These are phyloP conservation scores for Clathrospora elynae DNA, from an alignment of 2,329 filamentous ascomycete genomes.

Conservation along the genomic window DNA sequence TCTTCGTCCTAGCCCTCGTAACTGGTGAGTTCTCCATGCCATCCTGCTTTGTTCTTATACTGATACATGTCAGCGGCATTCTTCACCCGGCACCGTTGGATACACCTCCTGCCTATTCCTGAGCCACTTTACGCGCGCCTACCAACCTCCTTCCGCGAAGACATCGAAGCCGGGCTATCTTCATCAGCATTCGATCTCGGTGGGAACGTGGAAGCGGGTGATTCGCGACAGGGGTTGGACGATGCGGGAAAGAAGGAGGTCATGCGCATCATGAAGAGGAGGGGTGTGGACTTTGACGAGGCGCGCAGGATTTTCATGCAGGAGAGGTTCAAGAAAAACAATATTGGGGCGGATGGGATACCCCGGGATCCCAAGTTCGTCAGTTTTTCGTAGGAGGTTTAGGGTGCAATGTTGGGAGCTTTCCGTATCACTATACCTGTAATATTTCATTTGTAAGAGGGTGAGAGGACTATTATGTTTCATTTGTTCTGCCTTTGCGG, in stretches of 20 bases:
- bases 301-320: slow-evolving; percentile 86
- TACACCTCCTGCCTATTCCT: slow-evolving; percentile 67
- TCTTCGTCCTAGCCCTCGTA: slow-evolving; percentile 71
- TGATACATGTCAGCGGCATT: slow-evolving; percentile 65
- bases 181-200: slow-evolving; percentile 82
- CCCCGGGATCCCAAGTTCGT: slow-evolving; percentile 95
- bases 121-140: slow-evolving; percentile 76
- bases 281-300: slow-evolving; percentile 85
- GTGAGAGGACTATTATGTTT: slow-evolving; percentile 8
- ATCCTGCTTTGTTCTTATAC: slow-evolving; percentile 14
- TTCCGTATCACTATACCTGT: not conserved
- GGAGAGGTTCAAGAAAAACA: slow-evolving; percentile 81
- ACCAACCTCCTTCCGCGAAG: slow-evolving; percentile 75
- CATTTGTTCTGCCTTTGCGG: slow-evolving; percentile 14
- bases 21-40: slow-evolving; percentile 60
- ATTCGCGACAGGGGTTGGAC: slow-evolving; percentile 80
- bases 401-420: not conserved
- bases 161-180: slow-evolving; percentile 86
- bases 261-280: slow-evolving; percentile 86
- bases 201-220: slow-evolving; percentile 78
- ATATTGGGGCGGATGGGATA: slow-evolving; percentile 84
- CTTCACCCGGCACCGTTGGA: slow-evolving; percentile 79
- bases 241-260: slow-evolving; percentile 80
- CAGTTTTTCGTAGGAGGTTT: slow-evolving; percentile 68
- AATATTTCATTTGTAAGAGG: slow-evolving; percentile 15